Evolutionary conservation across 805 yeast genomes (phyloP), one percentile per base, ranked within the genome.

Genomic region (Cyberlindnera meyerae): DNA sequence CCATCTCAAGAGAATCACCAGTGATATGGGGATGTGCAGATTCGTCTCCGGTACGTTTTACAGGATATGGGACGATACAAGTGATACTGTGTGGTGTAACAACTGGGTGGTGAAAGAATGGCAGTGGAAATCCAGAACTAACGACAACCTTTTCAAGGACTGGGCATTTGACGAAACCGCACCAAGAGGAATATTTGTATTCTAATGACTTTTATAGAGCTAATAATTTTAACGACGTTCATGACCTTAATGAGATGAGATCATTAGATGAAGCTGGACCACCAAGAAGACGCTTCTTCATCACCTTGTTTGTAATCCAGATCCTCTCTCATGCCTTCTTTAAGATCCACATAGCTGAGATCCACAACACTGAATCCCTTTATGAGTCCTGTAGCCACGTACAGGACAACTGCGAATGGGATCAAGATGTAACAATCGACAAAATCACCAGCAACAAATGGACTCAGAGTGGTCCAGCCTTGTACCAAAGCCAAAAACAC

Each of bases 361-460:
- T 62, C 58, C 12, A 72, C 70, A 61, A 69, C 57, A 34, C 60
- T 65, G 16, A 71, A 66, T 1, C 51, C 43, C 39, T 65, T 62
- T 60, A 61, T 12, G 64, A 73, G 29, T 58, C 52, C 48, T 61
- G 58, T 39, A 55, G 42, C 53, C 51, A 70, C 42, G 60, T 66
- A 59, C 48, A 68, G 33, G 40, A 75, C 48, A n/a, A 65, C 58
- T 35, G 72, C 75, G 21, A 79, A 61, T 4, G 87, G 85, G 11
- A 81, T 48, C 46, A 82, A 55, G 38, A 81, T 70, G 50, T 81
- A 81, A 5, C 80, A 74, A 55, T 79, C 88, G 34, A 73, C 69
- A 48, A 73, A 73, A 51, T 52, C 66, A 16, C 71, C 67, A 40
- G 65, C 73, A 29, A 58, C 58, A 43, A 71, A 71, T 0, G 77